phyloP scores from a whole-genome alignment of 495 filamentous ascomycete genomes.

The Lindgomyces ingoldianus region DNA sequence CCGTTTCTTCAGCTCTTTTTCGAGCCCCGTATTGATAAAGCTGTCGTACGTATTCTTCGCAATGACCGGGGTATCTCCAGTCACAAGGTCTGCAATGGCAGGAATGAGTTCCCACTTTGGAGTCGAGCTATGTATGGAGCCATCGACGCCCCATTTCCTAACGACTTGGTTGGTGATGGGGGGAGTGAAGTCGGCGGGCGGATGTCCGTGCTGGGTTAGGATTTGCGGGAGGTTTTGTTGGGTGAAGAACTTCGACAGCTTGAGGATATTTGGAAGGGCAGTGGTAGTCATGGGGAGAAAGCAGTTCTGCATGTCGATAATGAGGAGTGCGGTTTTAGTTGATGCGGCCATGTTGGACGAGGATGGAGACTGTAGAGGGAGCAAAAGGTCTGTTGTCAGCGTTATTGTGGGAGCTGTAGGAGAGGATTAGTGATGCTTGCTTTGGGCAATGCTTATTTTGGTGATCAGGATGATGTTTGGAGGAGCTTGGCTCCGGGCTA shows the following conservation, averaged over 20 bases:
- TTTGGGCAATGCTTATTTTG: background rate
- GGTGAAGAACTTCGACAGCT: conserved; percentile 41
- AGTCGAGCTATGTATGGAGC: conserved; percentile 40
- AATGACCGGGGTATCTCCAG: conserved; percentile 7
- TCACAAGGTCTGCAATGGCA: conserved; percentile 33
- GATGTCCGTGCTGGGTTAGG: conserved; percentile 52
- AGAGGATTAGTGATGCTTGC: background rate
- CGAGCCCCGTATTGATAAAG: conserved; percentile 37
- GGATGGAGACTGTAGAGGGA: too few species aligned
- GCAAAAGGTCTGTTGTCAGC: too few species aligned
- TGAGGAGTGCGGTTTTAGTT: conserved; percentile 43
- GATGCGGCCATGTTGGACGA: conserved; percentile 7
- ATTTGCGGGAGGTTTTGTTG: conserved; percentile 38
- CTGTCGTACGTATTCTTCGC: conserved; percentile 41
- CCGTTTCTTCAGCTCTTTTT: conserved; percentile 28
- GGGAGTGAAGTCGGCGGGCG: conserved; percentile 41
- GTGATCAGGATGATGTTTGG: background rate
- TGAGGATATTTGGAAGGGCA: conserved; percentile 44
- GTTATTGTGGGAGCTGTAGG: conserved; percentile 13
- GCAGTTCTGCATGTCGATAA: conserved; percentile 41
- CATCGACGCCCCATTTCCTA: conserved; percentile 46
- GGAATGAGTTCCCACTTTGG: conserved; percentile 46
- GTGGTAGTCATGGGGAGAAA: conserved; percentile 39
- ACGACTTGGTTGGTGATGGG: conserved; percentile 50
- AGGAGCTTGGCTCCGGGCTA: background rate